These are phyloP conservation scores for Parascedosporium putredinis DNA, from an alignment of 2,329 filamentous ascomycete genomes.

Conservation along the genomic window DNA sequence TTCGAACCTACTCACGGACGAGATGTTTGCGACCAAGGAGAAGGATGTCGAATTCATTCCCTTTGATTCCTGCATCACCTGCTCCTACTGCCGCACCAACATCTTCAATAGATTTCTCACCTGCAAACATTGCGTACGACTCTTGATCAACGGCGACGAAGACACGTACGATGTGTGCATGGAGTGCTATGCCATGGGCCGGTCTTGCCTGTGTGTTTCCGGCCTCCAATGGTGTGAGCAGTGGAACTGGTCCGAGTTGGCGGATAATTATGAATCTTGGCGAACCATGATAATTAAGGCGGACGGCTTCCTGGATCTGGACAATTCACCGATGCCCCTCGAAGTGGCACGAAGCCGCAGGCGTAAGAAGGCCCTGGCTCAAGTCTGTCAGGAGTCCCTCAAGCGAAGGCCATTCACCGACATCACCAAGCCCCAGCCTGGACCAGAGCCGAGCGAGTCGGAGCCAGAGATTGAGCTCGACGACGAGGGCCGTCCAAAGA, in stretches of 20 bases:
- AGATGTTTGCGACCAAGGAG: slow-evolving; percentile 70
- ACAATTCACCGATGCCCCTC: slow-evolving; percentile 59
- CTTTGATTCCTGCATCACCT: slow-evolving; percentile 87
- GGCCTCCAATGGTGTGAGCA: slow-evolving; percentile 86
- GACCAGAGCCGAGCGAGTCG: slow-evolving; percentile 36
- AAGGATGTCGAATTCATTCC: slow-evolving; percentile 63
- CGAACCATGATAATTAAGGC: slow-evolving; percentile 65
- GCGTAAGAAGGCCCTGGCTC: slow-evolving; percentile 70
- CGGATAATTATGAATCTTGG: slow-evolving; percentile 73
- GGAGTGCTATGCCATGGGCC: slow-evolving; percentile 97
- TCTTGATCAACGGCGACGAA: slow-evolving; percentile 54
- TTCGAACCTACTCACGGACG: slow-evolving; percentile 68
- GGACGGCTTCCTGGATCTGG: slow-evolving; percentile 54
- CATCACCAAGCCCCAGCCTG: slow-evolving; percentile 50
- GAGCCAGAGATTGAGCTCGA: slow-evolving; percentile 53
- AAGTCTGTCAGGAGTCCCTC: slow-evolving; percentile 89
- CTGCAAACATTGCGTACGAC: slow-evolving; percentile 71
- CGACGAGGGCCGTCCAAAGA: slow-evolving; percentile 50
- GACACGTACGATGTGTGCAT: slow-evolving; percentile 95
- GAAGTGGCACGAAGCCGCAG: slow-evolving; percentile 56
- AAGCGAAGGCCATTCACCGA: slow-evolving; percentile 72
- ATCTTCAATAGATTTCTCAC: slow-evolving; percentile 96
- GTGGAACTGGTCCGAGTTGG: slow-evolving; percentile 72
- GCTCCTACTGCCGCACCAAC: slow-evolving; percentile 89
- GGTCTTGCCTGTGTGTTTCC: slow-evolving; percentile 83